Evolutionary conservation across 208 protist species (phyloP), one percentile per base, ranked within the genome.

Genomic region (Trypanosoma avium): DNA sequence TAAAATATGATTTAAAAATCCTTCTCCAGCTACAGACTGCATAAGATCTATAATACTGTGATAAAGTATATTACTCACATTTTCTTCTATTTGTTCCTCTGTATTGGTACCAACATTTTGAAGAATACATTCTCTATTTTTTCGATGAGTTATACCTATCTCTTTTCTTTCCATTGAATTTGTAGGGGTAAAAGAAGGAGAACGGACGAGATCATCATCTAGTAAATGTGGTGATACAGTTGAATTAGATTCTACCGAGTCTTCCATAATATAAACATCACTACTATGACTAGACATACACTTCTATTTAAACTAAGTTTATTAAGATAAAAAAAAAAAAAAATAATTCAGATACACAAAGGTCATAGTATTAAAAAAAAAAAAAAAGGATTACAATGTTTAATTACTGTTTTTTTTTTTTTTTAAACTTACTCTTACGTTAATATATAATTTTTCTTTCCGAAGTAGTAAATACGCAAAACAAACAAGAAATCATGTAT

Each of bases 261-360:
- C 54, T 3, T 73, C 59, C 36, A 73, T 73, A 1, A 73, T 35
- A 24, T 65, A 73, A 26, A 73, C 67, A 48, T 73, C 60, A 57
- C 59, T 73, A 42, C 53, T 62, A 33, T 73, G 49, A 54, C 67
- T 62, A 7, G 67, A 73, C 67, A 73, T 73, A 61, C 7, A 8
- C 4, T 8, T 6, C 33, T 8, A 46, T 19, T 17, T 19, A 19
- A 30, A n/a, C 6, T 45, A 42, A 2, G 10, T 42, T 3, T 2
- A n/a, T 42, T n/a, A 42, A 8, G 17, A 9, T 42, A 42, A 10
- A 38, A 38, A 10, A 10, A 38, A 38, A 13, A 42, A 42, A 42
- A 42, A 42, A 42, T 13, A 9, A 15, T n/a, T n/a, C 10, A 13
- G 36, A 38, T 10, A 42, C 12, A 42, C 10, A 15, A 42, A 42